Evolutionary conservation across 2,329 filamentous ascomycete species (phyloP).

Genomic region (Botrytis tulipae): DNA sequence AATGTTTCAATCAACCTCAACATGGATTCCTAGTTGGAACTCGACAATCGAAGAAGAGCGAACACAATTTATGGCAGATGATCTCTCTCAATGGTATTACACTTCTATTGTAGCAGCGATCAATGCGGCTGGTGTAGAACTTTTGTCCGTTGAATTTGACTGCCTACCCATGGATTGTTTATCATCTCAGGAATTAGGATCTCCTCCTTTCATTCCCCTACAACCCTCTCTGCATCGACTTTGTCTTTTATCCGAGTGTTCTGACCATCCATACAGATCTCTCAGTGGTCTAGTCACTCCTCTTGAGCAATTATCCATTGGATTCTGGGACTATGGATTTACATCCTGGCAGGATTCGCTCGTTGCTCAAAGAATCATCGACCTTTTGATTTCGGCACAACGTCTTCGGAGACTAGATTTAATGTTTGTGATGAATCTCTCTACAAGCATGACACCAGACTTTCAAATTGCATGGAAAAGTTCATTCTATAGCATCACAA

Average conservation of each 20-base stretch:
- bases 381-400: background rate
- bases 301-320: slow-evolving; percentile 15
- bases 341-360: slow-evolving; percentile 15
- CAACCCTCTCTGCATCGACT: slow-evolving; percentile 15
- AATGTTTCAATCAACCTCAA: slow-evolving; percentile 10
- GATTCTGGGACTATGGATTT: slow-evolving; percentile 20
- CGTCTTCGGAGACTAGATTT: slow-evolving; percentile 12
- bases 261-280: slow-evolving; percentile 13
- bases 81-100: slow-evolving; percentile 21
- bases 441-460: slow-evolving; percentile 15
- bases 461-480: slow-evolving; percentile 14
- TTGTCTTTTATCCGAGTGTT: background rate
- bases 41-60: slow-evolving; percentile 15
- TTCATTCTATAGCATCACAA: slow-evolving; percentile 8
- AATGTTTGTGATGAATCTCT: slow-evolving; percentile 20
- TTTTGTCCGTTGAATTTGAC: slow-evolving; percentile 9
- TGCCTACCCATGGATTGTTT: slow-evolving; percentile 20
- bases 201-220: slow-evolving; percentile 11
- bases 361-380: slow-evolving; percentile 3
- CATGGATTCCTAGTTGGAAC: slow-evolving; percentile 17
- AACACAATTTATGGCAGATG: slow-evolving; percentile 18
- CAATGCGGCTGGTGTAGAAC: slow-evolving; percentile 5
- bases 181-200: slow-evolving; percentile 7
- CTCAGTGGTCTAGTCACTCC: background rate
- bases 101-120: slow-evolving; percentile 17